A percentile compares a stretch with the other conserved stretches of the same genome.
Evolutionary conservation across 371 early-diverging fungal species (phyloP).

Genomic region (Dentiscutata heterogama): DNA sequence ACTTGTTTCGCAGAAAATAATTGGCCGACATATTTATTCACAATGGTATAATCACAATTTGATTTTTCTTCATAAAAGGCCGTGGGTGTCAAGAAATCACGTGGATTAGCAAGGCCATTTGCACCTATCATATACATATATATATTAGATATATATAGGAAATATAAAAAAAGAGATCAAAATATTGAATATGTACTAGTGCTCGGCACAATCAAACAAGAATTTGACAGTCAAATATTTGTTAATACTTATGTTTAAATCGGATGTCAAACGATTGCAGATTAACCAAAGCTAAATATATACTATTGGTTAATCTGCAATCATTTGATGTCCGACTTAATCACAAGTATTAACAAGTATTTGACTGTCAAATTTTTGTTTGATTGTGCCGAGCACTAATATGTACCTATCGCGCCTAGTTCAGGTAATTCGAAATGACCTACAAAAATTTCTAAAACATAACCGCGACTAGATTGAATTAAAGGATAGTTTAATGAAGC

Average conservation of each 20-base stretch:
- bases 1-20: constrained; percentile 76
- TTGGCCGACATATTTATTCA: constrained; percentile 87
- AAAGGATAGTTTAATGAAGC: neutral
- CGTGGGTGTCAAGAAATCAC: constrained; percentile 91
- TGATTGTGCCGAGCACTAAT: no score
- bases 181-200: constrained; percentile 55
- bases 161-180: neutral
- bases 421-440: constrained; percentile 95
- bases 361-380: no score
- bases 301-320: no score
- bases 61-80: constrained; percentile 82
- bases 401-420: constrained; percentile 93
- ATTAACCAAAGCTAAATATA: no score
- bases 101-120: constrained; percentile 95
- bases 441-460: constrained; percentile 89
- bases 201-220: no score
- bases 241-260: no score
- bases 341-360: no score
- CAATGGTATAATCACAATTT: constrained; percentile 64
- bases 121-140: constrained; percentile 60
- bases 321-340: no score
- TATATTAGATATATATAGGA: neutral
- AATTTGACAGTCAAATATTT: no score
- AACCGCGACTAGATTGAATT: constrained; percentile 75
- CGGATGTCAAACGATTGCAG: no score